Evolutionary conservation across 2,329 filamentous ascomycete species (phyloP).

Genomic region (Penicillium digitatum): DNA sequence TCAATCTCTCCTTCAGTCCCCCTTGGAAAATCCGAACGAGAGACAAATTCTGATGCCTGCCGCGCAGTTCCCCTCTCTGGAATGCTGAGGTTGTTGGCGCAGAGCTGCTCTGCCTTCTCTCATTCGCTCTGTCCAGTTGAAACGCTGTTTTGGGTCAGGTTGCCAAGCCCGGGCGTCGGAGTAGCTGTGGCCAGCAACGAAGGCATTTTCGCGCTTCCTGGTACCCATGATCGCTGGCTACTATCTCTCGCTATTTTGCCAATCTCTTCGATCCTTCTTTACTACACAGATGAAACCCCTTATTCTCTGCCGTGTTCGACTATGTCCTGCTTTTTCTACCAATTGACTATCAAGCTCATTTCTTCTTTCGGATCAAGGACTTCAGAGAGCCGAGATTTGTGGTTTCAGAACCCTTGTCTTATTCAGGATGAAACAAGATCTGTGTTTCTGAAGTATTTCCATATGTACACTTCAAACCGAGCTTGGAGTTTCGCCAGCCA

Average conservation of each 20-base stretch:
- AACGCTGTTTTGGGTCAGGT: not conserved
- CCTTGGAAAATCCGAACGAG: not conserved
- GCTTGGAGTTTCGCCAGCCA: not conserved
- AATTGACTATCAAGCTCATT: not conserved
- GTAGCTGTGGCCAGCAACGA: not conserved
- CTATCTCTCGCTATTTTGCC: not conserved
- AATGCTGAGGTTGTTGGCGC: not conserved
- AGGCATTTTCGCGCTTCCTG: not conserved
- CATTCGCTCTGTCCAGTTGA: not conserved
- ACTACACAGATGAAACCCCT: not conserved
- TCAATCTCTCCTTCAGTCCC: not conserved
- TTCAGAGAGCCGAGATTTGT: not conserved
- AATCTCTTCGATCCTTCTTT: not conserved
- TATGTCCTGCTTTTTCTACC: not conserved
- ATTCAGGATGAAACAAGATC: not conserved
- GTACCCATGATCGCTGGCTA: not conserved
- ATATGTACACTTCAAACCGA: not conserved
- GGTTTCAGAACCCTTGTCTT: not conserved
- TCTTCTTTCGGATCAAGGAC: not conserved
- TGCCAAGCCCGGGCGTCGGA: slow-evolving; percentile 4
- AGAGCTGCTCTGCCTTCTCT: not conserved
- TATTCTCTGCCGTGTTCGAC: not conserved
- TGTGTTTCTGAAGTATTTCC: not conserved
- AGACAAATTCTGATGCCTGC: not conserved
- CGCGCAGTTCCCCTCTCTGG: slow-evolving; percentile 4